These are phyloP conservation scores for Fusarium sp. DNA, from an alignment of 2,329 filamentous ascomycete species.

Conservation along the genomic window DNA sequence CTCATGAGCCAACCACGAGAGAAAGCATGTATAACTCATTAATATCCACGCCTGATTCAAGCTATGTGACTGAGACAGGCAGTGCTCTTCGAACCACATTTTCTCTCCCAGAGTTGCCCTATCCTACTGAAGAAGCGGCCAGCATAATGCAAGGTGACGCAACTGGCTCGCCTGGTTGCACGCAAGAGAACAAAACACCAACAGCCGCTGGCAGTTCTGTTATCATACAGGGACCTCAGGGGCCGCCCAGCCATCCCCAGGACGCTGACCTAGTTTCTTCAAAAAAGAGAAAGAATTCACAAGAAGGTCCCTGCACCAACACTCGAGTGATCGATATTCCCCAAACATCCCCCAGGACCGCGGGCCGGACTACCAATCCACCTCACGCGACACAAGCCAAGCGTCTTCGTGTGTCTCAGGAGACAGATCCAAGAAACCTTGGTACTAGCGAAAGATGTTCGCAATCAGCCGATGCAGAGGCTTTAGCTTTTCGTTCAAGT, in stretches of 20 bases:
- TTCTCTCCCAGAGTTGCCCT: background rate
- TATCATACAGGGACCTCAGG: background rate
- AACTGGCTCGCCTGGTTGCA: background rate
- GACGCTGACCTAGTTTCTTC: background rate
- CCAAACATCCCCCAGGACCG: background rate
- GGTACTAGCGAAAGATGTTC: constrained; percentile 2
- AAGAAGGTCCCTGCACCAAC: background rate
- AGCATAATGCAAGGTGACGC: background rate
- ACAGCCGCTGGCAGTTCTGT: background rate
- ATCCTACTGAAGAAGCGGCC: background rate
- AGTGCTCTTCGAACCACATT: constrained; percentile 22
- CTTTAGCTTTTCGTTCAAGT: constrained; percentile 17
- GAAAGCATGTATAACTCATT: background rate
- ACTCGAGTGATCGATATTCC: background rate
- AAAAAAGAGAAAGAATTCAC: constrained; percentile 22
- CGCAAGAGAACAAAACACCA: background rate
- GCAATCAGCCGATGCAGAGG: constrained; percentile 8
- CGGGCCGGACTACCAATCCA: background rate
- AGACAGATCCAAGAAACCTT: constrained; percentile 15
- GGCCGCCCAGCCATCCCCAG: background rate
- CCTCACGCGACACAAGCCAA: constrained; percentile 35
- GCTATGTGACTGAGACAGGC: constrained; percentile 10
- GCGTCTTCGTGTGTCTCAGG: constrained; percentile 41
- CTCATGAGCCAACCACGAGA: constrained; percentile 1
- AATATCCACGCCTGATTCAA: background rate